Conservation (phyloP, 2,329 filamentous ascomycete species). For the Didymosphaeria variabile region DNA sequence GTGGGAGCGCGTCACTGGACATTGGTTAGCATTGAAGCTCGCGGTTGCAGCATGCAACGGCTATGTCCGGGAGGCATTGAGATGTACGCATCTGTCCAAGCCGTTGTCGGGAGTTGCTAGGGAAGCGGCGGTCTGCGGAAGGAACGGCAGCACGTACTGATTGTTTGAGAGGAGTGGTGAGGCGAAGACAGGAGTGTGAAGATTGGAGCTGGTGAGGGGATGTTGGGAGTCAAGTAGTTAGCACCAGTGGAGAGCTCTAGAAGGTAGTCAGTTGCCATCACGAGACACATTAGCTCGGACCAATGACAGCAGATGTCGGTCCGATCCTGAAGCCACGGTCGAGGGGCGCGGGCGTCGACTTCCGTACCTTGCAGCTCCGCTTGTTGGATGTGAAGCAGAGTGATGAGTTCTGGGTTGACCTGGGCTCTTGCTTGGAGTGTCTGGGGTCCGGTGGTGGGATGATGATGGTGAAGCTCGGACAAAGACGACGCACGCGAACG, state of each 20-base stretch:
- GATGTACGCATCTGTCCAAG: slow-evolving; percentile 7
- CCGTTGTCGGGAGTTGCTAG: slow-evolving; percentile 1
- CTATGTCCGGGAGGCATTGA: neutral
- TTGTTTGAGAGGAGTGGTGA: slow-evolving; percentile 32
- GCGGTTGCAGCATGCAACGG: neutral
- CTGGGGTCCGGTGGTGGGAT: slow-evolving; percentile 12
- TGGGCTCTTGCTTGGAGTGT: neutral
- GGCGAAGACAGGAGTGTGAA: slow-evolving; percentile 10
- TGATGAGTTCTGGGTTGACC: neutral
- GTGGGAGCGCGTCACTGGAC: slow-evolving; percentile 93
- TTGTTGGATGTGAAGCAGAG: neutral
- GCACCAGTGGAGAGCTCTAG: slow-evolving; percentile 15
- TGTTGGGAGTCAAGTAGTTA: slow-evolving; percentile 31
- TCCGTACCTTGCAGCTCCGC: slow-evolving; percentile 36
- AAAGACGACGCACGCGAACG: slow-evolving; percentile 21
- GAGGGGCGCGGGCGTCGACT: slow-evolving; percentile 16
- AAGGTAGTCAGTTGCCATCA: slow-evolving; percentile 41
- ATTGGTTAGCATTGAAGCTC: slow-evolving; percentile 23
- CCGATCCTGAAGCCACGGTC: slow-evolving; percentile 5
- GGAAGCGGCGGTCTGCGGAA: slow-evolving; percentile 5
- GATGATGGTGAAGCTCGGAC: slow-evolving; percentile 3
- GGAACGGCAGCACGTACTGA: slow-evolving; percentile 38
- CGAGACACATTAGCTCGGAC: slow-evolving; percentile 43
- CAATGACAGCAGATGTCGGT: slow-evolving; percentile 25
- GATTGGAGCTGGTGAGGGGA: slow-evolving; percentile 26